Conservation (phyloP, 495 filamentous ascomycete species). For the Amphirosellinia nigrospora region DNA sequence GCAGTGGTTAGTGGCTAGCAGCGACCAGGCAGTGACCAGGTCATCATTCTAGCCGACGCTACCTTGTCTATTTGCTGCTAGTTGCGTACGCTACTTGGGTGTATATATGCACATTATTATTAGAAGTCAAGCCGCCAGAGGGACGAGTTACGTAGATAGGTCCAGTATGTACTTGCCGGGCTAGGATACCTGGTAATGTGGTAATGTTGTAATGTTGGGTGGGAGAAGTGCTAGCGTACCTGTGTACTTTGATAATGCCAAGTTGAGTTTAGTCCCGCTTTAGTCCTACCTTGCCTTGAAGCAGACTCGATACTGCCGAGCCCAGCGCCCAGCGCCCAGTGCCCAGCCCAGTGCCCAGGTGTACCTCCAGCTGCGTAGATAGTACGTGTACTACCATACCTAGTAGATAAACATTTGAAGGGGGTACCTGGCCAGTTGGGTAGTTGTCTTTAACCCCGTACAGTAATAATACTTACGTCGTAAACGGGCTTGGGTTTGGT, state of each 20-base stretch:
- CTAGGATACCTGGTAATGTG: no score
- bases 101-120: constrained; percentile 2
- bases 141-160: not conserved
- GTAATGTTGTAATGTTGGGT: no score
- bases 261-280: not conserved
- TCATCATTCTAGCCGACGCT: not conserved
- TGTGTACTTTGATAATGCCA: not conserved
- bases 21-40: constrained; percentile 6
- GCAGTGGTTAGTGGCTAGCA: no score
- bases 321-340: no score
- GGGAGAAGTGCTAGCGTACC: no score
- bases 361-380: no score
- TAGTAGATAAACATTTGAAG: not conserved
- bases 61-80: constrained; percentile 12
- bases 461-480: not conserved
- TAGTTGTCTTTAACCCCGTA: not conserved
- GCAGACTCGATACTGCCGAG: not conserved
- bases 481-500: not conserved
- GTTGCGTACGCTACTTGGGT: not conserved
- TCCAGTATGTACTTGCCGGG: not conserved
- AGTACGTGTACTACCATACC: no score
- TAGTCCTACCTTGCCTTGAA: not conserved
- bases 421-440: not conserved
- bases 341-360: no score
- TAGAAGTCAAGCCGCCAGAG: not conserved